Evolutionary conservation across 176 grass and related monocot species (phyloP), one percentile per base, ranked within the genome.

Genomic region (Phyllostachys edulis): DNA sequence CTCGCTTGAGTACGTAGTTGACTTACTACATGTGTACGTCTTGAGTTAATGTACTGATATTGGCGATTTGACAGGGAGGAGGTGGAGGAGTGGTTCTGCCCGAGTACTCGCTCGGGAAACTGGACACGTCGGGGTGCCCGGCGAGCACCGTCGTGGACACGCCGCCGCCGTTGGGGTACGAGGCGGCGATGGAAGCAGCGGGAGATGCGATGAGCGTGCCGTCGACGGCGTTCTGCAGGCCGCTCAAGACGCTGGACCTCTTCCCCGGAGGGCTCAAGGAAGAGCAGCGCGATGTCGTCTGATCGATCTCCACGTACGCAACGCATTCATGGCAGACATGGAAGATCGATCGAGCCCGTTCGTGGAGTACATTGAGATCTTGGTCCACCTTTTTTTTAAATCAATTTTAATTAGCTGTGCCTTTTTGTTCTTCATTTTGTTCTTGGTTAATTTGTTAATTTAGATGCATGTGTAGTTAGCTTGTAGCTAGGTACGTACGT

Each of bases 161-260:
- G 67, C 8, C 41, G 9, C 20, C 75, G 32, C 62, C 76, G 7
- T 66, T 42, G 27, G 76, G 70, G 14, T 81, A 76, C 62, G 77
- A 85, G 21, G 20, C 27, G 42, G 77, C 44, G 49, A 37, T 29
- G 12, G 61, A 63, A 0, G 7, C 46, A 3, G 41, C 49, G 0
- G 67, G 38, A 12, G 67, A 59, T 11, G 21, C 9, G 41, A 41
- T 27, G 41, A 26, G 66, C 69, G 68, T 66, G 49, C 2, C 20
- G 66, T 2, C 65, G 69, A 71, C 74, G 39, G 82, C 59, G 9
- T 77, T 50, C 79, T 90, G 87, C 85, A 38, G 82, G 76, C 96
- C 91, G 63, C 91, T 92, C 23, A 94, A 92, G 89, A 98, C 96
- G 65, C 93, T 98, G 27, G 96, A 98, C 76, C 91, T 98, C 49